Percentiles rank a stretch among this genome's conserved stretches.
Conservation (phyloP, 805 yeast genomes). For the Starmerella bacillaris region DNA sequence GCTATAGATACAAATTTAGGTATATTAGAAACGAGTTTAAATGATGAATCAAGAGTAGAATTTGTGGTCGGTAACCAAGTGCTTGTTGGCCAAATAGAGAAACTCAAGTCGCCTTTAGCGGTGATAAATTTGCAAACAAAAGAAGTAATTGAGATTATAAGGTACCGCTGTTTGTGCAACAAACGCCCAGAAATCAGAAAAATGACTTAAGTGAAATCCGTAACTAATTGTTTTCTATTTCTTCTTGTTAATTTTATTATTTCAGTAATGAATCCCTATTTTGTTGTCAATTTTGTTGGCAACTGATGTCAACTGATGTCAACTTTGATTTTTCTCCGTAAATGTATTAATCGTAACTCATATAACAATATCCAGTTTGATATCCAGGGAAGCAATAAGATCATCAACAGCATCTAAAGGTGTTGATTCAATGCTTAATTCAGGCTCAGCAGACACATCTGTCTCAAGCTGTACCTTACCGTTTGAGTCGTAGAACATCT, state of each 20-base stretch:
- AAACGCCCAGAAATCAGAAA: slow-evolving; percentile 17
- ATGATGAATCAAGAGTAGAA: too few relatives aligned
- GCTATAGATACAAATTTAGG: slow-evolving; percentile 5
- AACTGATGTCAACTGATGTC: too few relatives aligned
- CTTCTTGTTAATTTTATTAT: too few relatives aligned
- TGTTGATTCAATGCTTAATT: not conserved
- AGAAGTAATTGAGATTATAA: too few relatives aligned
- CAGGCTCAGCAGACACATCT: not conserved
- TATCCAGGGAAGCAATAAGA: slow-evolving; percentile 24
- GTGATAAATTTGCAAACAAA: slow-evolving; percentile 12
- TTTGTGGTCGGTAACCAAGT: slow-evolving; percentile 14
- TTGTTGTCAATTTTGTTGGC: too few relatives aligned
- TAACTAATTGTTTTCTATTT: too few relatives aligned
- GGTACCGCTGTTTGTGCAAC: slow-evolving; percentile 12
- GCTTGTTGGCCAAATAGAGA: slow-evolving; percentile 12
- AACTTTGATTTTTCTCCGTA: too few relatives aligned
- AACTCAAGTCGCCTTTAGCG: slow-evolving; percentile 15
- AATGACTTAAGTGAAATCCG: too few relatives aligned
- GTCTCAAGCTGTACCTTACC: too few relatives aligned
- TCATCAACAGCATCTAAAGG: slow-evolving; percentile 20
- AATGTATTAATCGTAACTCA: slow-evolving; percentile 25
- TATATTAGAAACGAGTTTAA: slow-evolving; percentile 9
- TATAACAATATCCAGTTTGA: slow-evolving; percentile 23
- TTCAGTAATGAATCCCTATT: too few relatives aligned
- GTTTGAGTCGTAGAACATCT: slow-evolving; percentile 69